Base-by-base conservation (phyloP, 1,284 basidiomycete genomes). In the Neonothopanus nambi region DNA sequence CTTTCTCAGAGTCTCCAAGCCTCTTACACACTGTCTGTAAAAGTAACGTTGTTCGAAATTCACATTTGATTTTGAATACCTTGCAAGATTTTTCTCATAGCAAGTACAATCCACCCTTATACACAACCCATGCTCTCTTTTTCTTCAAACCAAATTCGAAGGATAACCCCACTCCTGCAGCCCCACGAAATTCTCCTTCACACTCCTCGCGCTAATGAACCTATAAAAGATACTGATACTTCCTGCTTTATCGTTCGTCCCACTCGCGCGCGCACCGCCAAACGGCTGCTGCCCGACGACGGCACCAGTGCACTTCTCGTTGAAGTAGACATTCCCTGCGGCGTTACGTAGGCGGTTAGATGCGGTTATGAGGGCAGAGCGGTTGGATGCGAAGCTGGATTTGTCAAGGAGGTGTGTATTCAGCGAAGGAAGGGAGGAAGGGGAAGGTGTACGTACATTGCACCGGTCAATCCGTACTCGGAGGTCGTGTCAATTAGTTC, bases 161-260 rank as follows among this genome's bases (percentile, higher is more conserved):
- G 93, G 93, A 72, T 98, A 98, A 21, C 70, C 64, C 72, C 87
- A 89, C 48, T 87, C 84, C 60, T 89, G 84, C 60, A 94, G 72
- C 12, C 81, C 81, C 41, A 95, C 80, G 65, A 96, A 96, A 69
- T 89, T 93, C 78, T 99, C 96, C 81, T 98, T 99, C 80, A 99
- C 95, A 61, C 90, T 93, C 64, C 96, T 81, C 44, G 91, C 87
- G 52, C 89, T 93, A 52, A 94, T 81, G 71, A 95, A 96, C 55
- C 93, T 79, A 71, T 90, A 93, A 75, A 92, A 95, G 67, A 98
- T 91, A 63, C 81, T 84, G 61, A 95, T 87, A 60, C 90, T 93
- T 13, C 96, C 96, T 1, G 94, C 92, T 78, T 98, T 99, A 75
- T 99, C 97, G 77, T 98, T 98, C 59, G 97, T 99, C 26, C 97